A percentile compares a stretch with the other conserved stretches of the same genome.
Conservation (phyloP, 108 stramenopile genomes). For the Cyclostephanos tholiformis region DNA sequence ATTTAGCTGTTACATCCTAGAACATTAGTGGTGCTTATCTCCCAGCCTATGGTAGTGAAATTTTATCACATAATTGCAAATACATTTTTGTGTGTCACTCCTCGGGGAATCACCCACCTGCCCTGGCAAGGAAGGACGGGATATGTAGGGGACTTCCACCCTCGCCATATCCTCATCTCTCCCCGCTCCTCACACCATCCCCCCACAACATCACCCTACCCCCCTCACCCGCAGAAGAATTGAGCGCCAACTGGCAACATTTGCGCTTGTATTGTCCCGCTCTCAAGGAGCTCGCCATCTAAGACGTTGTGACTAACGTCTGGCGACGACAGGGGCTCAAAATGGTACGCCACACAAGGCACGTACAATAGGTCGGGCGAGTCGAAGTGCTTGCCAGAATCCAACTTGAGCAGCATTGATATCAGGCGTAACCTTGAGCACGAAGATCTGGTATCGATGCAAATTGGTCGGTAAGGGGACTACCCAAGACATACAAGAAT, state of each 20-base stretch:
- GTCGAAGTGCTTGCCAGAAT: conserved; percentile 70
- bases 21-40: too few relatives aligned
- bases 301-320: conserved; percentile 76
- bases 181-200: too few relatives aligned
- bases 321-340: conserved; percentile 60
- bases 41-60: too few relatives aligned
- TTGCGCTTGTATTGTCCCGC: conserved; percentile 79
- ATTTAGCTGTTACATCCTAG: too few relatives aligned
- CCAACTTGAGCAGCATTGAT: conserved; percentile 66
- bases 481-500: too few relatives aligned
- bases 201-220: too few relatives aligned
- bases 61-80: too few relatives aligned
- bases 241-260: conserved; percentile 55
- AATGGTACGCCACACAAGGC: conserved; percentile 76
- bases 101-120: too few relatives aligned
- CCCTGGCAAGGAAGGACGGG: too few relatives aligned
- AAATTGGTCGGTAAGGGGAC: neutral
- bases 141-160: too few relatives aligned
- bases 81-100: too few relatives aligned
- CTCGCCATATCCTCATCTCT: too few relatives aligned
- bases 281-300: conserved; percentile 87
- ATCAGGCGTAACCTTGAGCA: conserved; percentile 61
- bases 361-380: conserved; percentile 64
- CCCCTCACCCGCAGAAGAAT: conserved; percentile 42
- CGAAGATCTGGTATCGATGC: conserved; percentile 26